These are phyloP conservation scores for Nakazawaea anatomiae DNA, from an alignment of 805 yeast species.

Conservation along the genomic window DNA sequence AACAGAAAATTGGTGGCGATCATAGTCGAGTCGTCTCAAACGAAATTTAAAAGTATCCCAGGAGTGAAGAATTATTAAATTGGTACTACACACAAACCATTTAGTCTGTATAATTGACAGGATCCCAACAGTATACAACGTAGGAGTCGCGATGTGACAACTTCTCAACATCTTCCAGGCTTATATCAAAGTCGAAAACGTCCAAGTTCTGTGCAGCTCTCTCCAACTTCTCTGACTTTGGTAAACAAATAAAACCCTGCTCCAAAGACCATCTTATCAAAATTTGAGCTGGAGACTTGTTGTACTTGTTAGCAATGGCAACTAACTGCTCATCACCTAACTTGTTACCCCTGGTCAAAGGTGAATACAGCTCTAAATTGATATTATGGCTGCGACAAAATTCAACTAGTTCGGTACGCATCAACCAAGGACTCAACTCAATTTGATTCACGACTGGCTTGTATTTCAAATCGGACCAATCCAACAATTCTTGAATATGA, in stretches of 20 bases:
- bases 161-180: conserved; percentile 23
- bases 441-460: conserved; percentile 45
- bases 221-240: conserved; percentile 28
- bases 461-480: conserved; percentile 36
- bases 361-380: conserved; percentile 55
- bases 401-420: conserved; percentile 36
- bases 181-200: conserved; percentile 30
- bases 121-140: not conserved
- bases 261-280: conserved; percentile 44
- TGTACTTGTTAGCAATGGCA: conserved; percentile 31
- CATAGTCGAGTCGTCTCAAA: too few species aligned
- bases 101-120: not conserved
- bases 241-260: conserved; percentile 30
- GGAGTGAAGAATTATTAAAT: too few species aligned
- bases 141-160: conserved; percentile 26
- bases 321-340: conserved; percentile 35
- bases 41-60: too few species aligned
- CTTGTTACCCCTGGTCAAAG: conserved; percentile 50
- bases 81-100: not conserved
- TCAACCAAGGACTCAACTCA: conserved; percentile 46
- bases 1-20: too few species aligned
- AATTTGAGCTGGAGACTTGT: conserved; percentile 37
- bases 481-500: conserved; percentile 48
- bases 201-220: conserved; percentile 31
- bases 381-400: conserved; percentile 41